Evolutionary conservation across 169 alveolate species (phyloP), one percentile per base, ranked within the genome.

Genomic region (Plasmodium vinckei): DNA sequence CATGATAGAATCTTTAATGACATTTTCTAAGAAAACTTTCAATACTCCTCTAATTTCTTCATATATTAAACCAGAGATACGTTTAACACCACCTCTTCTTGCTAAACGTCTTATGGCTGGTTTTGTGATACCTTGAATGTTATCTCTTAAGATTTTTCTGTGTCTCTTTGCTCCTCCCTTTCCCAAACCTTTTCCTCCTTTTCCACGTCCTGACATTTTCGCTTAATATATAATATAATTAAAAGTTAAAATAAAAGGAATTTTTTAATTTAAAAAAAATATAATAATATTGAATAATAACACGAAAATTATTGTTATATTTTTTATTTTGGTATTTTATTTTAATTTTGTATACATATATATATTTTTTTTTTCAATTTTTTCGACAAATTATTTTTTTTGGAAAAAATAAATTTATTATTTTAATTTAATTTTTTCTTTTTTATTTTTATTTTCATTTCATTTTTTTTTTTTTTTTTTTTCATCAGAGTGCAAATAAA

Each of bases 81-180:
- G 99, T 96, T 99, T 99, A 60, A 99, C 99, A 77, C 99, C 99
- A 90, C 99, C 99, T 95, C 99, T 98, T 88, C 99, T 98, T 64
- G 99, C 99, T 87, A 99, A 95, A 94, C 99, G 98, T 89, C 99
- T 97, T 94, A 99, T 99, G 54, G 99, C 99, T 60, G 99, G 99
- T 97, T 99, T 99, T 87, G 99, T 99, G 94, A 99, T 98, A 91
- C 99, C 99, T 96, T 98, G 99, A 93, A 98, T 98, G 93, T 98
- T 97, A 86, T 98, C 99, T 93, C 99, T 98, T 89, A 97, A 94
- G 46, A 98, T 97, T 95, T 97, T 98, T 92, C 98, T 97, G 87
- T 98, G 97, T 93, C 99, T 98, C 97, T 98, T 98, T 87, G 99
- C 99, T 59, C 99, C 99, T 75, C 98, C 99, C 94, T 98, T 98